Evolutionary conservation across 1,284 basidiomycete species (phyloP), one percentile per base, ranked within the genome.

Genomic region (Amylostereum areolatum): DNA sequence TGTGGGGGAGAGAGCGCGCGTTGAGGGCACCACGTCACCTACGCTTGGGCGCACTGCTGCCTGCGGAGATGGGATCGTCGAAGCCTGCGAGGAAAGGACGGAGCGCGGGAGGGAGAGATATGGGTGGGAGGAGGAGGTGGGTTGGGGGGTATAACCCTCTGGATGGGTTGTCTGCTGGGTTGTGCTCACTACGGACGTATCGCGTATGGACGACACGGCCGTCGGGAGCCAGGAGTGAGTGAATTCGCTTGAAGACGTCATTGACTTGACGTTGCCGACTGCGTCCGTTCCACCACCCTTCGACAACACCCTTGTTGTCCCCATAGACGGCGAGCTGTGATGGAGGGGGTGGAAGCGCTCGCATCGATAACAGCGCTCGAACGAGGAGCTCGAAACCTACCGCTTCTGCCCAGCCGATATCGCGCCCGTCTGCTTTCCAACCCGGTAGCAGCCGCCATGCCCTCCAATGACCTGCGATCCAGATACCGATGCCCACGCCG

Each of bases 81-180:
- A 57, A 63, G 50, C 69, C 57, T 44, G 57, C 36, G 54, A 74
- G 40, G 60, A 67, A 64, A 0, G 6, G 48, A 1, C 18, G 1
- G 51, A 69, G 45, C 3, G 46, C 45, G 0, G 24, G 5, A 0
- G 67, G 66, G 46, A 73, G 62, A 2, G 43, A 30, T 36, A 70
- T 50, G 9, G 60, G 49, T 1, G 68, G 68, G 5, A 72, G 66
- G 46, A 73, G 63, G 47, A 60, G 56, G 35, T 36, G 5, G 0
- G 10, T 1, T 1, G 60, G 40, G 2, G 57, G 57, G 46, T 64
- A 71, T 4, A 61, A 45, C 0, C 73, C 69, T 9, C 66, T 29
- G 0, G 70, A 78, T 0, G 72, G 70, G 1, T 6, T 42, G 39
- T 77, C 69, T 2, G 74, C 69, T 6, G 71, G 72, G 57, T 75